Percentiles rank a stretch among this genome's conserved stretches.
phyloP scores from a whole-genome alignment of 176 grass and related monocot genomes.

The Oryza rufipogon region DNA sequence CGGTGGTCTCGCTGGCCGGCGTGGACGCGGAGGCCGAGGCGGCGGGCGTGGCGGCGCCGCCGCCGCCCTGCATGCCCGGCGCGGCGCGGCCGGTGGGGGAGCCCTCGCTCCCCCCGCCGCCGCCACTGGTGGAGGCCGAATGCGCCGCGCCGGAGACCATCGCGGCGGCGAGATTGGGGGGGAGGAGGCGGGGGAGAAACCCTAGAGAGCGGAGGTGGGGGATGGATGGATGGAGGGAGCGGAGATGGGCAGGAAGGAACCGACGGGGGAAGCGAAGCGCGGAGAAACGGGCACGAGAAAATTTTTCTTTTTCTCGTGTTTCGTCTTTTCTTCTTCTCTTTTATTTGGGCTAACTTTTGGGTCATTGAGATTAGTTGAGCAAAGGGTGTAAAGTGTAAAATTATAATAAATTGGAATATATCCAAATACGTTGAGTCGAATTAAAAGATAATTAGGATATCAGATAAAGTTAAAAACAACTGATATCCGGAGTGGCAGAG shows the following conservation, averaged over 20 bases:
- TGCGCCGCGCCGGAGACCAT: slow-evolving; percentile 51
- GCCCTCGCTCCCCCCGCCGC: slow-evolving; percentile 48
- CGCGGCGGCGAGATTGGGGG: slow-evolving; percentile 24
- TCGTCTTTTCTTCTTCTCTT: not conserved
- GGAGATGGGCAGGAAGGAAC: not conserved
- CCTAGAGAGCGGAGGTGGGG: slow-evolving; percentile 49
- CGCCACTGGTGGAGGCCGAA: slow-evolving; percentile 69
- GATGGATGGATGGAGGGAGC: slow-evolving; percentile 9
- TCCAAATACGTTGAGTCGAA: too few species aligned
- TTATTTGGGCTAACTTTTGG: not conserved
- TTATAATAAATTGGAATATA: too few species aligned
- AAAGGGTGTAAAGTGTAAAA: too few species aligned
- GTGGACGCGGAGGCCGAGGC: slow-evolving; percentile 59
- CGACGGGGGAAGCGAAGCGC: slow-evolving; percentile 38
- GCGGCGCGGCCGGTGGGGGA: slow-evolving; percentile 60
- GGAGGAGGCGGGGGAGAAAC: slow-evolving; percentile 39
- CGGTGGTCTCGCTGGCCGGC: slow-evolving; percentile 75
- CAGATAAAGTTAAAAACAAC: too few species aligned
- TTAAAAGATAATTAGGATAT: too few species aligned
- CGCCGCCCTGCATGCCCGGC: slow-evolving; percentile 3
- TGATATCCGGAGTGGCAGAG: too few species aligned
- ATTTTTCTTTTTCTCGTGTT: not conserved
- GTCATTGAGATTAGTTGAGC: not conserved
- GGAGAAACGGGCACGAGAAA: slow-evolving; percentile 44
- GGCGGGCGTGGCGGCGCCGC: slow-evolving; percentile 33